Conservation (phyloP, 352 stramenopile species). For the Phytophthora capsici region DNA sequence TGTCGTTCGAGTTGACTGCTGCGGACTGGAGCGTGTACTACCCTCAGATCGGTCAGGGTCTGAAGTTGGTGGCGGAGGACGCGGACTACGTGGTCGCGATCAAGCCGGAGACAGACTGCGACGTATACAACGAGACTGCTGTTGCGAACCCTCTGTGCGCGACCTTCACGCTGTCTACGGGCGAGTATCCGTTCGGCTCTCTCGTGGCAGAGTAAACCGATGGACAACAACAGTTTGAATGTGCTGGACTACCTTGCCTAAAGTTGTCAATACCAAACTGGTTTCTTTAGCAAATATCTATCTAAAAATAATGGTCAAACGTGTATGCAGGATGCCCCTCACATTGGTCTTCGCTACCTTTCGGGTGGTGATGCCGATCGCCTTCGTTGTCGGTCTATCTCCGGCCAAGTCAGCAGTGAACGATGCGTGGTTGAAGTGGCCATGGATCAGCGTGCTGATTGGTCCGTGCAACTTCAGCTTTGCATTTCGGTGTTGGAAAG, state of each 20-base stretch:
- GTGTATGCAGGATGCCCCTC: no score
- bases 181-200: conserved; percentile 32
- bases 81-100: conserved; percentile 52
- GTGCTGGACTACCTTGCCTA: background rate
- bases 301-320: no score
- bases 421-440: background rate
- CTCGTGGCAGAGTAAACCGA: conserved; percentile 18
- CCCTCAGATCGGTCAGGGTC: conserved; percentile 54
- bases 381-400: no score
- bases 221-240: no score
- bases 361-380: no score
- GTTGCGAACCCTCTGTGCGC: conserved; percentile 25
- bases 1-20: conserved; percentile 35
- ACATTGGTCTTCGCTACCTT: no score
- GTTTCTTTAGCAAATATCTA: no score
- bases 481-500: background rate
- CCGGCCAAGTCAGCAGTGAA: background rate
- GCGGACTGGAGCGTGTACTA: conserved; percentile 52
- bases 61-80: conserved; percentile 41
- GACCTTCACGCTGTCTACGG: conserved; percentile 34
- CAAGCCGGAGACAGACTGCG: conserved; percentile 49
- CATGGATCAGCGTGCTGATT: background rate
- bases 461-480: background rate
- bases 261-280: background rate
- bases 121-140: conserved; percentile 41